These are phyloP conservation scores for Canna indica DNA, from an alignment of 176 grass and related monocot species.

Conservation along the genomic window DNA sequence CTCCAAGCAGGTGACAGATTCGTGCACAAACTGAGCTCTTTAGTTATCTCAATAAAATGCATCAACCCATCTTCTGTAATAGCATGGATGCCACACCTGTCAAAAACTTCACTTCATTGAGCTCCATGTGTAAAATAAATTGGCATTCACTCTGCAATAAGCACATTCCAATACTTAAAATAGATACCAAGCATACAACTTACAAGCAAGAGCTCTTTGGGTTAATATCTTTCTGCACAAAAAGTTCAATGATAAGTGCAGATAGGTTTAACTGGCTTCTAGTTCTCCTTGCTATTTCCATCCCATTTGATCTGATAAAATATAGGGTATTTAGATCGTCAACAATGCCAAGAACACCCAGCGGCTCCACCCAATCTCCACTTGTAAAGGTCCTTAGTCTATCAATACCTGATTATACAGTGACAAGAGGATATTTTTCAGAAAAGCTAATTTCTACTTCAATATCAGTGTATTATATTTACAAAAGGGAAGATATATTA, in stretches of 20 bases:
- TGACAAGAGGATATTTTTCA: constrained; percentile 6
- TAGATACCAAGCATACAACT: constrained; percentile 17
- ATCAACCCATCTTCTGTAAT: constrained; percentile 56
- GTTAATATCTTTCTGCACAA: constrained; percentile 29
- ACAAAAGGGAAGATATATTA: neutral
- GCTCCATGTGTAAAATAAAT: neutral
- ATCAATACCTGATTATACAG: constrained; percentile 67
- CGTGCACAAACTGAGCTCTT: constrained; percentile 31
- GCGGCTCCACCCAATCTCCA: constrained; percentile 72
- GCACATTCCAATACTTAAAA: constrained; percentile 14
- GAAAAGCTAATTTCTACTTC: neutral
- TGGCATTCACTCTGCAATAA: neutral
- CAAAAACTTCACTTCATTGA: constrained; percentile 31
- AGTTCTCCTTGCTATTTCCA: constrained; percentile 52
- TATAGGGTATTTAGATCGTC: constrained; percentile 58
- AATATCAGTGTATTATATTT: neutral
- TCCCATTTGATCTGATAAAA: constrained; percentile 78
- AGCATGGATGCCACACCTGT: constrained; percentile 50
- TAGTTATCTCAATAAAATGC: constrained; percentile 48
- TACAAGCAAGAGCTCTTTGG: constrained; percentile 45
- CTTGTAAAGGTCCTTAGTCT: constrained; percentile 41
- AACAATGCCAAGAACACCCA: constrained; percentile 58
- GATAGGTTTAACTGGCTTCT: constrained; percentile 63
- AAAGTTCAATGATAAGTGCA: constrained; percentile 38
- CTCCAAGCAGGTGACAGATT: constrained; percentile 34